These are phyloP conservation scores for Eudorina sp. DNA, from an alignment of 139 green algal genomes.

Conservation along the genomic window DNA sequence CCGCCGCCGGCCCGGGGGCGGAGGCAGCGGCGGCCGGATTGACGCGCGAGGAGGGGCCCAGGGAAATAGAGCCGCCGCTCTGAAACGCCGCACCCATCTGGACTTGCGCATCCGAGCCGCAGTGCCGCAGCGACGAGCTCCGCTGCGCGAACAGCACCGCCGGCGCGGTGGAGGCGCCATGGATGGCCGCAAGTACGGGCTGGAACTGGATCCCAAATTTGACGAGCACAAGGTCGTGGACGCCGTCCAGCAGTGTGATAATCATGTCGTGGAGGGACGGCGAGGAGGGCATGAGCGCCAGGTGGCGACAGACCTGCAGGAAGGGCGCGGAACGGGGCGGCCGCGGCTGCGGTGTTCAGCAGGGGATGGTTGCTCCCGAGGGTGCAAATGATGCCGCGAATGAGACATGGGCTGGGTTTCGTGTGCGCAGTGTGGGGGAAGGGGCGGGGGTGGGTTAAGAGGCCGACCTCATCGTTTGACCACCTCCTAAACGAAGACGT, in stretches of 20 bases:
- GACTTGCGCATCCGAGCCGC: neutral
- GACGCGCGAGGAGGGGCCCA: neutral
- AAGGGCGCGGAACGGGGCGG: no score
- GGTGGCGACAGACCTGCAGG: neutral
- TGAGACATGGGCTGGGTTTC: no score
- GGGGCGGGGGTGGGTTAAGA: no score
- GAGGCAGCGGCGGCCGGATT: neutral
- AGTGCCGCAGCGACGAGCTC: neutral
- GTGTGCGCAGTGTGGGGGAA: no score
- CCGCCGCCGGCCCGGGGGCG: no score
- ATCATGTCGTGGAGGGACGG: neutral
- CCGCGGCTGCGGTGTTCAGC: no score
- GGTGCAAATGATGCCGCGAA: no score
- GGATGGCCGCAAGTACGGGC: neutral
- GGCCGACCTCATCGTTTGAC: no score
- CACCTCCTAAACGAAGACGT: no score
- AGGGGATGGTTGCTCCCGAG: no score
- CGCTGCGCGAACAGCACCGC: slow-evolving; percentile 6
- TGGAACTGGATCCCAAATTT: neutral
- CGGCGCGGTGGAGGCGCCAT: neutral
- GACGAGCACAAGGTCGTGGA: neutral
- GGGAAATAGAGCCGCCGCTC: neutral
- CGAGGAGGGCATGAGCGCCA: neutral
- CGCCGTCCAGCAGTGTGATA: neutral
- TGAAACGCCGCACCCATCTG: neutral